Conservation (phyloP, 345 rosid species). For the Sisymbrium irio region DNA sequence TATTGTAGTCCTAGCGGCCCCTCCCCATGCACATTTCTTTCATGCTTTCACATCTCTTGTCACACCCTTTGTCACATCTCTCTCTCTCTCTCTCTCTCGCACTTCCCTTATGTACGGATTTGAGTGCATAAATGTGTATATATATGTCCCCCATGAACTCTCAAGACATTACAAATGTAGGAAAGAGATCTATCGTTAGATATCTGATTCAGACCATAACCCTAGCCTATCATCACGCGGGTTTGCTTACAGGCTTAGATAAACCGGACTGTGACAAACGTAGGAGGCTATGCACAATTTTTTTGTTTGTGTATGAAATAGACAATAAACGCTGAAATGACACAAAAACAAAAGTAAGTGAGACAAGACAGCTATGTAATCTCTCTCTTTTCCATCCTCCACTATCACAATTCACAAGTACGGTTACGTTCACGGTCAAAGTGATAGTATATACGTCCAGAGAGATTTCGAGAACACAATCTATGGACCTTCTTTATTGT, state of each 20-base stretch:
- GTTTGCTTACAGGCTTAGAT: constrained; percentile 17
- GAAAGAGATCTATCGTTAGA: constrained; percentile 6
- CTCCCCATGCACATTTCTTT: constrained; percentile 34
- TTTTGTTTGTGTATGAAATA: not conserved
- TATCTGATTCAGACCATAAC: constrained; percentile 24
- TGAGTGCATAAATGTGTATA: not conserved
- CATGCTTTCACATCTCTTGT: constrained; percentile 26
- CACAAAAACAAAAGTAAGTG: constrained; percentile 25
- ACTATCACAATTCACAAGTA: too few species aligned
- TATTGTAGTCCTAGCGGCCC: constrained; percentile 22
- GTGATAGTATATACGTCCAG: too few species aligned
- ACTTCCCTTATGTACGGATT: not conserved
- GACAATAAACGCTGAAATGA: constrained; percentile 18
- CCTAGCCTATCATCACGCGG: constrained; percentile 14
- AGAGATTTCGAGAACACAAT: too few species aligned
- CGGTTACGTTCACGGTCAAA: too few species aligned
- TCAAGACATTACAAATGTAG: constrained; percentile 9
- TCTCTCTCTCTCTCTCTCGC: constrained; percentile 9
- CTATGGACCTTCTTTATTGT: not conserved
- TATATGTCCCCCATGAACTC: constrained; percentile 16
- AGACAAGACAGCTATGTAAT: constrained; percentile 23
- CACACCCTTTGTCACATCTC: not conserved
- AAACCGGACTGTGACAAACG: constrained; percentile 6
- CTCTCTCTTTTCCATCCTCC: not conserved
- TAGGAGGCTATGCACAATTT: not conserved